Evolutionary conservation across 2,329 filamentous ascomycete species (phyloP).

Genomic region (Erysiphe neolycopersici): DNA sequence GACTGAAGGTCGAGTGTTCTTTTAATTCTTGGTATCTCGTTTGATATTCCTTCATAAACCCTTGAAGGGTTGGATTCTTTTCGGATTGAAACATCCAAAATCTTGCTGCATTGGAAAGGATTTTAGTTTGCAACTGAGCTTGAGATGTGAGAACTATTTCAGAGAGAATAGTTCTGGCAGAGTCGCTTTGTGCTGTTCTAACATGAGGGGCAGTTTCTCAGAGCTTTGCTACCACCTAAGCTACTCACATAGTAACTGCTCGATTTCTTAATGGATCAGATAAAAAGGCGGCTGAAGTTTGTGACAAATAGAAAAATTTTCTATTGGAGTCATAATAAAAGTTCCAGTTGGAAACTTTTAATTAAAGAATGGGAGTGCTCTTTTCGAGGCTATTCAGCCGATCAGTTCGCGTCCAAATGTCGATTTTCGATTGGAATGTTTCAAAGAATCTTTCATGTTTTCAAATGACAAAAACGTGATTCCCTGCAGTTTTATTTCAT

Average conservation of each 20-base stretch:
- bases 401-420: no score
- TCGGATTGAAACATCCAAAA: background rate
- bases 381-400: no score
- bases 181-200: background rate
- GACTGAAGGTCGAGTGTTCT: background rate
- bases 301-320: no score
- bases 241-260: background rate
- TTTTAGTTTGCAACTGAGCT: background rate
- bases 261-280: background rate
- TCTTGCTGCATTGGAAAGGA: background rate
- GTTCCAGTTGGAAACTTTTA: no score
- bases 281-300: background rate
- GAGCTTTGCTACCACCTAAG: background rate
- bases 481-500: no score
- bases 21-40: background rate
- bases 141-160: background rate
- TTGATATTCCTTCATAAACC: background rate
- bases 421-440: no score
- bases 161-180: background rate
- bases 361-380: no score
- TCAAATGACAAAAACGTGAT: no score
- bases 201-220: background rate
- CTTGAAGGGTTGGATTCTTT: background rate
- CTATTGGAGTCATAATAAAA: no score
- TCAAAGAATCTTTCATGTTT: no score